Evolutionary conservation across 192 early-diverging fungal species (phyloP), one percentile per base, ranked within the genome.

Genomic region (Backusella tuberculispora): DNA sequence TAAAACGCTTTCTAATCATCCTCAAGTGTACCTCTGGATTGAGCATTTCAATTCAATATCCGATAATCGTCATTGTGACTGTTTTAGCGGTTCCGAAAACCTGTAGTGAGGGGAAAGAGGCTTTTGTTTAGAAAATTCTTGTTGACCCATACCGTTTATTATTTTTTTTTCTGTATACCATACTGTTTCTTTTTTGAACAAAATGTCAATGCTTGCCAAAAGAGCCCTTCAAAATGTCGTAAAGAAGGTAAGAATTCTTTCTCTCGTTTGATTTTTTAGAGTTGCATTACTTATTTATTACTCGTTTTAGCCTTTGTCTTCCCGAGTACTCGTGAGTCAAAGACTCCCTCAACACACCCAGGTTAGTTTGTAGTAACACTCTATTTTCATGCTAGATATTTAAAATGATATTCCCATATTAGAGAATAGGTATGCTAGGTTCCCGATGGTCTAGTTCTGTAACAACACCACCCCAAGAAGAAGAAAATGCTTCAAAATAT

Each of bases 401-500:
- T 47, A 10, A 47, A 47, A 14, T 24, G 14, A 34, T 63, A 15
- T 26, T 4, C 34, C 14, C 24, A 9, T 24, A 12, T 56, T 56
- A 56, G 53, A 56, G 24, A 56, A 24, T 56, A 13, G 53, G 13
- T 26, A 66, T 38, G 34, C 2, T 66, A 66, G 34, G 26, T 66
- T 17, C 37, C 14, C 64, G 37, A 0, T 66, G 64, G 37, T 66
- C 64, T 4, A 66, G 26, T 40, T 66, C 64, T 38, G 64, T 15
- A 15, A 38, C 64, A 66, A 40, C 63, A 26, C 41, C 67, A 12
- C 19, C 42, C 15, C 9, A 24, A 40, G 37, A 37, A 37, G 40
- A 40, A 15, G 21, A 26, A 15, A 4, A 42, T 10, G 24, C 43
- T 24, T 50, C 74, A 13, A 71, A 82, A 63, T 83, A 83, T 45